Base-by-base conservation (phyloP, 2,329 filamentous ascomycete genomes). In the Stenocarpella maydis region DNA sequence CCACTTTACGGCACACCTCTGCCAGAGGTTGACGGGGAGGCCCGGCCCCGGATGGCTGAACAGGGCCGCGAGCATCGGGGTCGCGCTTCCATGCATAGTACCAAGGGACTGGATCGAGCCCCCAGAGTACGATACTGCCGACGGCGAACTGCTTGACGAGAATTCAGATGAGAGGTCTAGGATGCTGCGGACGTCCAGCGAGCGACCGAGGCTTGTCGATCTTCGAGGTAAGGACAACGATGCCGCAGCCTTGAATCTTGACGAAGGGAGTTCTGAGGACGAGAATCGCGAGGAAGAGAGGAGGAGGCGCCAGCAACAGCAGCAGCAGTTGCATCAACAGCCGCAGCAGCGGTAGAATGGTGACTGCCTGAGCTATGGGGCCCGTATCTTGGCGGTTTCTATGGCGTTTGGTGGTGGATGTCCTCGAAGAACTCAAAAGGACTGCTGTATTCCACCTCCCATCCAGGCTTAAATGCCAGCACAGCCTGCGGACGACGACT, bases 71-170 rank as follows among this genome's bases (percentile, higher is more conserved):
- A 91, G 88, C 74, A 93, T 97, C 72, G 93, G 93, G 47, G 87
- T 95, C 64, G 91, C 91, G 15, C 80, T 97, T 43, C 93, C 93
- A 17, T 97, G 93, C 77, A 87, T 97, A 24, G 92, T 97, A 55
- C 93, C 93, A 15, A 86, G 87, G 71, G 92, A 95, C 76, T 96
- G 93, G 93, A 88, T 96, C 72, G 88, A 91, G 54, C 90, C 92
- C 61, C 93, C 93, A 2, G 92, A 94, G 74, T 91, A 89, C 76
- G 91, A 93, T 70, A 90, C 87, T 19, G 89, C 88, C 41, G 91
- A 93, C 71, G 92, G 91, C 70, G 90, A 90, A 76, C 82, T 93
- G 70, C 79, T 94, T 67, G 87, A 89, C 45, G 85, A 85, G 65
- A 82, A 85, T 21, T 78, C 80, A 1, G 79, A 85, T 72, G 90